A percentile compares a stretch with the other conserved stretches of the same genome.
Evolutionary conservation across 1,139 yeast genomes (phyloP).

Genomic region (Tardiomyces digboiensis): DNA sequence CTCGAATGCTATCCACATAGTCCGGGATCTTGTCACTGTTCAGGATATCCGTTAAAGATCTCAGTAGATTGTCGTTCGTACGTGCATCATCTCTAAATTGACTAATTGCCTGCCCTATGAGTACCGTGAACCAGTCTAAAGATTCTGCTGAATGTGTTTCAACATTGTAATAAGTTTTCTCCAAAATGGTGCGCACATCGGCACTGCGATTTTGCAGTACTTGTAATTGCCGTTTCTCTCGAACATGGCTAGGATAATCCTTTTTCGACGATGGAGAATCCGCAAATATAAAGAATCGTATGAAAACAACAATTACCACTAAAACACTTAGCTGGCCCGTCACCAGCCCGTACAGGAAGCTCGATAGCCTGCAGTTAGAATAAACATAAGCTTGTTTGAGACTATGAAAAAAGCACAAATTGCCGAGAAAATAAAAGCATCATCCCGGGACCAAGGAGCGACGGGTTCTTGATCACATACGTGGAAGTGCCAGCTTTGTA

Average conservation of each 20-base stretch:
- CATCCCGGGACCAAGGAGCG: too few species aligned
- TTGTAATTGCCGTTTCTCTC: constrained; percentile 21
- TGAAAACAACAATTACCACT: constrained; percentile 60
- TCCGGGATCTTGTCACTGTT: constrained; percentile 56
- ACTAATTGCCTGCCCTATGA: constrained; percentile 83
- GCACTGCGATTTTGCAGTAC: constrained; percentile 22
- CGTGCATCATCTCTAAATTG: constrained; percentile 84
- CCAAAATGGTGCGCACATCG: constrained; percentile 45
- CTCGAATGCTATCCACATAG: constrained; percentile 64
- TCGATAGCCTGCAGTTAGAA: neutral
- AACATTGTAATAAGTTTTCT: constrained; percentile 89
- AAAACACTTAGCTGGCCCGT: constrained; percentile 80
- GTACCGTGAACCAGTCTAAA: constrained; percentile 92
- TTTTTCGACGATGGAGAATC: constrained; percentile 37
- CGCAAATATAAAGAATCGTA: constrained; percentile 83
- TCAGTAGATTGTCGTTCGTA: constrained; percentile 72
- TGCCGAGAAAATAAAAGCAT: too few species aligned
- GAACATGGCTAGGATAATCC: constrained; percentile 18
- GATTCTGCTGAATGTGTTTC: constrained; percentile 83
- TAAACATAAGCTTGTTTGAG: too few species aligned
- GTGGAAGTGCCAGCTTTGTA: too few species aligned
- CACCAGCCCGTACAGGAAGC: constrained; percentile 18
- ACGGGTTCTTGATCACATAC: too few species aligned
- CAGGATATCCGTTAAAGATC: constrained; percentile 52
- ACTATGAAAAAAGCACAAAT: too few species aligned